Conservation (phyloP, 768 basidiomycete genomes). For the Mrakia frigida region DNA sequence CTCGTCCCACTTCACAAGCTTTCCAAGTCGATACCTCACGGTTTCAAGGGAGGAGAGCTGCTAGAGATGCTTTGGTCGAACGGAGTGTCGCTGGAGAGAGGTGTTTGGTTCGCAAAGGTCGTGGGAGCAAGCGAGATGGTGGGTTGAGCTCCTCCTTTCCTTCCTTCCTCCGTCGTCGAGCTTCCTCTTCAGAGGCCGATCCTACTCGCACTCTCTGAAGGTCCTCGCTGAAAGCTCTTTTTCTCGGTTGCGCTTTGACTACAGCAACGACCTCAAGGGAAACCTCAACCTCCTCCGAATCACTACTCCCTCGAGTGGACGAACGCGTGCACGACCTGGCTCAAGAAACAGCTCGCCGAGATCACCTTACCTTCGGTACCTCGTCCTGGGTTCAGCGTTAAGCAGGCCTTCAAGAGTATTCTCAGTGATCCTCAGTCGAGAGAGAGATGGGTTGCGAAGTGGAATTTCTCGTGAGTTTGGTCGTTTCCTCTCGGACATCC, state of each 20-base stretch:
- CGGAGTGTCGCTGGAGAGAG: conserved; percentile 34
- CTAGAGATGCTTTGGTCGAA: conserved; percentile 37
- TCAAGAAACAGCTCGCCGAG: conserved; percentile 36
- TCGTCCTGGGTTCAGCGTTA: conserved; percentile 25
- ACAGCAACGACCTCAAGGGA: conserved; percentile 12
- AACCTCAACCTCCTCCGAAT: conserved; percentile 19
- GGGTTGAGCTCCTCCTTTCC: neutral
- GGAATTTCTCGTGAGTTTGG: conserved; percentile 17
- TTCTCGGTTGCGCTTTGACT: neutral
- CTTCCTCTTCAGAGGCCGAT: no score
- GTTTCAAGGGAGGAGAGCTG: conserved; percentile 34
- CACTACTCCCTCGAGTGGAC: conserved; percentile 38
- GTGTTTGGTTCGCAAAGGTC: conserved; percentile 38
- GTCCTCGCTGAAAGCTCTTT: neutral
- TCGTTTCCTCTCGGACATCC: neutral
- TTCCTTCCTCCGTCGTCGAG: neutral
- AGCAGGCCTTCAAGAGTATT: conserved; percentile 29
- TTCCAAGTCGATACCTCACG: conserved; percentile 37
- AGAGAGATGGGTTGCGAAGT: conserved; percentile 26
- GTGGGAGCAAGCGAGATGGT: conserved; percentile 38
- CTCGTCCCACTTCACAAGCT: conserved; percentile 38
- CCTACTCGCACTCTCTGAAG: neutral
- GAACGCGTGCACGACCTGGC: conserved; percentile 33
- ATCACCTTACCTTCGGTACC: conserved; percentile 32
- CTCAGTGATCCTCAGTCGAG: conserved; percentile 18